phyloP scores from a whole-genome alignment of 176 grass and related monocot species.

The Guadua angustifolia region DNA sequence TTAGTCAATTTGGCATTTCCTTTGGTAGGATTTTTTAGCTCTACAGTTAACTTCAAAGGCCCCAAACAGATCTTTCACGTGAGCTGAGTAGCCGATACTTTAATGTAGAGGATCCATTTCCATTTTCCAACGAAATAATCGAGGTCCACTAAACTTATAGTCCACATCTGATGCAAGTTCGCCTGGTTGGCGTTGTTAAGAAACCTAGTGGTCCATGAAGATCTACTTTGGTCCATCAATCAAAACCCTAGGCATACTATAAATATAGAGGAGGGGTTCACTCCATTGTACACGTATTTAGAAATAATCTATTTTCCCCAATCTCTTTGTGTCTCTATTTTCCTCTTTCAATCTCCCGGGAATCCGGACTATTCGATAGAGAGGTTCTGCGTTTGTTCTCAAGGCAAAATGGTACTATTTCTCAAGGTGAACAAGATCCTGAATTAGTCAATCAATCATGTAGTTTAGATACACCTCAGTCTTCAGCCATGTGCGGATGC shows the following conservation, averaged over 20 bases:
- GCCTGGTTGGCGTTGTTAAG: no score
- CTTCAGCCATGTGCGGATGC: background rate
- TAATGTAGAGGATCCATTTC: background rate
- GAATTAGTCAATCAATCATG: background rate
- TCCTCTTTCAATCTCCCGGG: no score
- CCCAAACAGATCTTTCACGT: background rate
- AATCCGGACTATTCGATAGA: no score
- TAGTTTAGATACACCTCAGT: background rate
- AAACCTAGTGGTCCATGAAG: no score
- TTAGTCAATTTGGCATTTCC: background rate
- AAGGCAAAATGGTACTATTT: background rate
- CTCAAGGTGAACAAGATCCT: background rate
- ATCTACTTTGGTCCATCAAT: no score
- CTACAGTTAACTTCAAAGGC: background rate
- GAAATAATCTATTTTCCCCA: no score
- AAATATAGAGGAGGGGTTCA: no score
- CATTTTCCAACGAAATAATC: background rate
- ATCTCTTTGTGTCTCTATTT: no score
- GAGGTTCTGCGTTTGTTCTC: background rate
- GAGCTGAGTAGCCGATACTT: background rate
- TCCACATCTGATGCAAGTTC: background rate
- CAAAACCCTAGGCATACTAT: no score
- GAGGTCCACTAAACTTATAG: background rate
- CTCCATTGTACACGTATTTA: no score
- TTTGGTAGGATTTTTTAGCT: background rate